Percentiles rank a stretch among this genome's conserved stretches.
These are phyloP conservation scores for Diaporthe sp. DNA, from an alignment of 2,329 filamentous ascomycete genomes.

Conservation along the genomic window DNA sequence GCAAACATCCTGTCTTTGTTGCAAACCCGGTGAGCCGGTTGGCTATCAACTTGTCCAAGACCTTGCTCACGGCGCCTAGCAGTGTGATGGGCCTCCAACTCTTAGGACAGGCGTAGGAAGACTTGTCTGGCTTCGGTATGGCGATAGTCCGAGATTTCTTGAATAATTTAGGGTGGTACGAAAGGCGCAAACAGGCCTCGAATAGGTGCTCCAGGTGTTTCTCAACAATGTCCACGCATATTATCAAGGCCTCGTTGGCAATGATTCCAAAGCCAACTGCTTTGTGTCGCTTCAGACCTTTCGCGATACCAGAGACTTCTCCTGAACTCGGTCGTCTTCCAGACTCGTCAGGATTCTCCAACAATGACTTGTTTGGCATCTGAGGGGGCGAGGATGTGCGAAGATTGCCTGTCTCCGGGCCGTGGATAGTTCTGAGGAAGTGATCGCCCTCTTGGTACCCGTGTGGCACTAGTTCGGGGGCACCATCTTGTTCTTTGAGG, in stretches of 20 bases:
- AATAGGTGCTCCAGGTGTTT: conserved; percentile 15
- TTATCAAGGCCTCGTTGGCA: conserved; percentile 2
- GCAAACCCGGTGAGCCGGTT: not conserved
- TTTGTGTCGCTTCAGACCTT: not conserved
- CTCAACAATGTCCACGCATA: not conserved
- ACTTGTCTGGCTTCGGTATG: conserved; percentile 1
- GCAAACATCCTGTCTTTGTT: not conserved
- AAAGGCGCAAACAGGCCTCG: not conserved
- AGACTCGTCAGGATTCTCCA: not conserved
- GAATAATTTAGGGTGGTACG: conserved; percentile 2
- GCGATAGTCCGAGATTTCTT: not conserved
- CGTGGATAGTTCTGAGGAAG: not conserved
- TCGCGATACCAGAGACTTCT: not conserved
- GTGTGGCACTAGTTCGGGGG: not conserved
- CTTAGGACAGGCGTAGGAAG: not conserved
- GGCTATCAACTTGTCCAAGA: not conserved
- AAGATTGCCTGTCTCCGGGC: not conserved
- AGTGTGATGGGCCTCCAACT: conserved; percentile 1
- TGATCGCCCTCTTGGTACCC: not conserved
- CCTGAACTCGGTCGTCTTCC: not conserved
- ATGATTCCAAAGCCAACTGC: not conserved
- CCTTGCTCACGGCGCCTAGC: not conserved
- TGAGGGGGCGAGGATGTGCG: not conserved
- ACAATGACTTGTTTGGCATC: not conserved
- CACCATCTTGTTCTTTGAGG: not conserved